Evolutionary conservation across 306 rosid genomes (phyloP), one percentile per base, ranked within the genome.

Genomic region (Heteromeles arbutifolia): DNA sequence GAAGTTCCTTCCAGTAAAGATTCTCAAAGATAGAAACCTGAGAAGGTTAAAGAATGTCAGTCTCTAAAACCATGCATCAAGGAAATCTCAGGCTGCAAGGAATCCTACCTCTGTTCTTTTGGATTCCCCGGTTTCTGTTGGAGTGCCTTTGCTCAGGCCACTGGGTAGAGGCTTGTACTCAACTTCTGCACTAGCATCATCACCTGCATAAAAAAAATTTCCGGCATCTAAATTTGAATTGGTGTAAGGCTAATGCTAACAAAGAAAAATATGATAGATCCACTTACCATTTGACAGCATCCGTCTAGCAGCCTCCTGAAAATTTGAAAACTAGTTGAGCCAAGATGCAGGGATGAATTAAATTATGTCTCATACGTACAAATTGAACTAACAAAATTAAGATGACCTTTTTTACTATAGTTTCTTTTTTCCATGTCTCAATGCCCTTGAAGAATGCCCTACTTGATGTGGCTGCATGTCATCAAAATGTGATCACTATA

Each of bases 391-490:
- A 43, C 0, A 8, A 28, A 44, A 0, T 21, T 22, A 37, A 66
- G 77, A 83, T 19, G 14, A 83, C 98, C 92, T 83, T 84, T 81
- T 87, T 93, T 84, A 81, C 78, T 56, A 84, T 43, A 69, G 98
- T 90, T 90, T 93, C 98, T 79, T 83, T 90, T 74, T 93, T 90
- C 98, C 98, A 93, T 12, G 93, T 82, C 72, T 87, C 87, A 45
- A 87, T 77, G 17, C 96, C 98, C 81, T 89, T 93, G 4, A 84
- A 31, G 79, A 90, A 87, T 34, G 98, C 93, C 81, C 72, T 93
- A 1, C 90, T 90, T 44, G 96, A 87, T 29, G 98, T 90, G 45
- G 77, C 96, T 90, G 88, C 62, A 82, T 56, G 59, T 75, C 74
- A 82, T 70, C 18, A 45, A 45, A 45, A 45, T 14, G 2, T 0